A percentile compares a stretch with the other conserved stretches of the same genome.
Conservation (phyloP, 176 grass and related monocot species). For the Oryza australiensis region DNA sequence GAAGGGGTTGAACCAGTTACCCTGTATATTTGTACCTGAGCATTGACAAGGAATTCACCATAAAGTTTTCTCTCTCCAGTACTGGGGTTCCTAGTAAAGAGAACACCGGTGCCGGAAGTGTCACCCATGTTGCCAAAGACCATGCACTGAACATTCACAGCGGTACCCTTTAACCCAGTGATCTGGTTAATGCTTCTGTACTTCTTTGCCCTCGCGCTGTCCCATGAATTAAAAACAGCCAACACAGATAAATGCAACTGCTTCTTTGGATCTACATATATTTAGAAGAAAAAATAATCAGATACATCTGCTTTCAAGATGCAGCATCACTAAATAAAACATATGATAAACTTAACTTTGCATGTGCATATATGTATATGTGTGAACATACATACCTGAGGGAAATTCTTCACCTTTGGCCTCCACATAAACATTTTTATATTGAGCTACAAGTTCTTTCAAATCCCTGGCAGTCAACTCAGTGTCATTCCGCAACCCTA, state of each 20-base stretch:
- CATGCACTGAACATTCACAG: slow-evolving; percentile 96
- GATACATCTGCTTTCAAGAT: neutral
- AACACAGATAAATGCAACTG: slow-evolving; percentile 70
- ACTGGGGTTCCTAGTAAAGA: slow-evolving; percentile 93
- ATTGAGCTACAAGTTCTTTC: slow-evolving; percentile 72
- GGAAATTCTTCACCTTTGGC: slow-evolving; percentile 88
- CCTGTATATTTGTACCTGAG: slow-evolving; percentile 54
- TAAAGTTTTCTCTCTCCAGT: slow-evolving; percentile 98
- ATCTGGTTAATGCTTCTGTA: slow-evolving; percentile 95
- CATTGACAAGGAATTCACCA: slow-evolving; percentile 91
- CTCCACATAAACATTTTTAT: slow-evolving; percentile 82
- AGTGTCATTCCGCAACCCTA: slow-evolving; percentile 65
- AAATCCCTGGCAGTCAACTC: slow-evolving; percentile 79
- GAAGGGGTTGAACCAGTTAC: neutral
- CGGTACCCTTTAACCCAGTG: slow-evolving; percentile 75
- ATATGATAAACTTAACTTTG: neutral
- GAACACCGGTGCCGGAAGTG: slow-evolving; percentile 89
- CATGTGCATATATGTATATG: neutral
- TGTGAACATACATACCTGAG: slow-evolving; percentile 44
- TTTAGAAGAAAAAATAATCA: neutral
- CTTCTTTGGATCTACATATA: slow-evolving; percentile 63
- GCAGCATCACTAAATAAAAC: neutral
- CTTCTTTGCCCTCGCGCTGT: slow-evolving; percentile 81
- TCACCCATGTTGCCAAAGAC: slow-evolving; percentile 98
- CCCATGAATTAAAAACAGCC: slow-evolving; percentile 93